Base-by-base conservation (phyloP, 2,329 filamentous ascomycete species). In the Ceratocystiopsis brevicomis region DNA sequence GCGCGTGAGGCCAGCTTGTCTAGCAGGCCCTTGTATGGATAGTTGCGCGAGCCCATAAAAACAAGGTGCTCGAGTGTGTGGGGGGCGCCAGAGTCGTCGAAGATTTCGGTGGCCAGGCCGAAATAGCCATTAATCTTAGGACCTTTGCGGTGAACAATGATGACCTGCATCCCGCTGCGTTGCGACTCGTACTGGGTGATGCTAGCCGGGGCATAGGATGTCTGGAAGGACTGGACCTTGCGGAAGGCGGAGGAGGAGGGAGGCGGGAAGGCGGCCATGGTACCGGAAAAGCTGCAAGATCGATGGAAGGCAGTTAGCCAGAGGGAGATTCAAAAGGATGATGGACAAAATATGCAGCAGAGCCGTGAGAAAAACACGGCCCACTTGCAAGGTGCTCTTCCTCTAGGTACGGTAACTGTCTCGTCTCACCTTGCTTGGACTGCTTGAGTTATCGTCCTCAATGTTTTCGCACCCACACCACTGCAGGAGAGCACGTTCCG, bases 81-180 rank as follows among this genome's bases (percentile, higher is more conserved):
- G 6, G 82, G 90, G 14, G 90, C 82, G 37, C 90, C 90, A 12
- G 88, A 96, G 59, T 98, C 86, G 63, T 98, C 90, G 53, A 93
- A 81, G 53, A 98, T 96, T 61, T 98, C 90, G 3, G 90, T 98
- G 33, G 90, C 90, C 43, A 98, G 71, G 33, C 87, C 81, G 61
- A 98, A 98, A 62, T 92, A 94, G 33, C 90, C 90, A 52, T 83
- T 81, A 48, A 95, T 73, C 60, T 95, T 96, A n/a, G 90, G 90
- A 0, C 90, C 88, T 57, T 90, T 77, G 52, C 86, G 79, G 57
- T 96, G 82, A 52, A 92, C 85, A 41, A 95, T 83, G 37, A 94
- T 77, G 33, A 94, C 81, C 52, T 87, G 80, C 84, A 98, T 90
- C 42, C 90, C 90, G 49, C 88, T 98, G 49, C 85, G 73, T 53